Percentiles rank a stretch among this genome's conserved stretches.
Conservation (phyloP, 371 early-diverging fungal genomes). For the Dentiscutata heterogama region DNA sequence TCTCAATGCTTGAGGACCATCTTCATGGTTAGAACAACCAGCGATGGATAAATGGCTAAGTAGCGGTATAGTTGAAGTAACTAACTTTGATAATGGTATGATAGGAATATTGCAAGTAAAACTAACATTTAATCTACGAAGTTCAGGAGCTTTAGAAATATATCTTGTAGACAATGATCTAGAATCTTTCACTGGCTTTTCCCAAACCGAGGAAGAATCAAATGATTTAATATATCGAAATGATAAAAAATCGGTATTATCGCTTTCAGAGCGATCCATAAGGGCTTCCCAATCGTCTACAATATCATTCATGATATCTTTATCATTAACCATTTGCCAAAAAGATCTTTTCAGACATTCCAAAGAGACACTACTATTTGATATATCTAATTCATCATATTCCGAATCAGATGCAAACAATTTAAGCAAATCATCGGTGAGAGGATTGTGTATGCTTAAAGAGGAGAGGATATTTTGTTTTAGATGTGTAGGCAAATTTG, state of each 20-base stretch:
- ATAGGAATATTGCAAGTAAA: slow-evolving; percentile 21
- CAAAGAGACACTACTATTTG: slow-evolving; percentile 28
- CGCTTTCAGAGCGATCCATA: slow-evolving; percentile 7
- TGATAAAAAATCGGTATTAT: slow-evolving; percentile 5
- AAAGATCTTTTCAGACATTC: slow-evolving; percentile 28
- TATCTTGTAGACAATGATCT: neutral
- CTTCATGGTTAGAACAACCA: slow-evolving; percentile 35
- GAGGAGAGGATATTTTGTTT: slow-evolving; percentile 38
- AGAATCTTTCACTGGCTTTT: neutral
- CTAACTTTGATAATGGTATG: slow-evolving; percentile 1
- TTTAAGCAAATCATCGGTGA: slow-evolving; percentile 25
- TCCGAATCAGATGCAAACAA: slow-evolving; percentile 24
- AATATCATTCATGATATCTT: slow-evolving; percentile 10
- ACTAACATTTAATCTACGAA: slow-evolving; percentile 21
- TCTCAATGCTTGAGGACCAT: slow-evolving; percentile 32
- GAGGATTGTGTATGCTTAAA: slow-evolving; percentile 33
- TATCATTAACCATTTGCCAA: slow-evolving; percentile 32
- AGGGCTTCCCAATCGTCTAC: slow-evolving; percentile 41
- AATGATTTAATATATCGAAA: neutral
- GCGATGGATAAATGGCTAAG: slow-evolving; percentile 45
- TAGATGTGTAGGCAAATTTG: slow-evolving; percentile 40
- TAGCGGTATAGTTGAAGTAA: slow-evolving; percentile 35
- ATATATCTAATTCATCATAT: slow-evolving; percentile 42
- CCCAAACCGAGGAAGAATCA: neutral
- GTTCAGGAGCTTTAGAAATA: slow-evolving; percentile 21